Base-by-base conservation (phyloP, 768 basidiomycete genomes). In the Pleurotus tuoliensis region DNA sequence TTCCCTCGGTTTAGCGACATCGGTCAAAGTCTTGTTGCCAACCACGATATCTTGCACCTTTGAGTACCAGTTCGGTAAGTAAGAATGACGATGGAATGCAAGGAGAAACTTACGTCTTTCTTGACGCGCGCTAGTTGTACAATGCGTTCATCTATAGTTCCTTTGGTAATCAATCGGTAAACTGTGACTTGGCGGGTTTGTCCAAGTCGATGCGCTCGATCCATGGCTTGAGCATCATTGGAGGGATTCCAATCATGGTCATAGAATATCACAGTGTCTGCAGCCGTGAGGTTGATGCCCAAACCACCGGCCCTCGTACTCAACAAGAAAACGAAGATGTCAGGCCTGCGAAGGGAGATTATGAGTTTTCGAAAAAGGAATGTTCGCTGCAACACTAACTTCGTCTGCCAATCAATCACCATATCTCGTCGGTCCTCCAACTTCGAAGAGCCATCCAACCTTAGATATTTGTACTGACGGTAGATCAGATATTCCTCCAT, bases 31-130 rank as follows among this genome's bases (percentile, higher is more conserved):
- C 72, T 97, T 98, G 73, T 92, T 95, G 52, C 97, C 97, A 6
- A 99, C 97, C 52, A 99, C 97, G 58, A 98, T 96, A 64, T 99
- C 97, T 84, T 98, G 97, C 4, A 98, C 95, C 93, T 95, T 56
- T 55, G 37, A 58, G 24, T 58, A 50, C 38, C n/a, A 4, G 49
- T 22, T 39, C 9, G 38, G 46, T 24, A 57, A 34, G 56, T 12
- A 34, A 18, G 16, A 56, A 52, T 48, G 43, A 52, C 39, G 39
- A 27, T 12, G 43, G 37, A 20, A 6, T 6, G 47, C 34, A 48
- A 24, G 47, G 7, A 57, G 38, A 49, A 9, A 72, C 83, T 66
- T 64, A 92, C 94, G 66, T 97, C 94, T 84, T 97, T 97, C 78
- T 97, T 97, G 57, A 94, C 93, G 47, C 96, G 83, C 4, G 97